Evolutionary conservation across 176 grass and related monocot genomes (phyloP), one percentile per base, ranked within the genome.

Genomic region (Carex scoparia): DNA sequence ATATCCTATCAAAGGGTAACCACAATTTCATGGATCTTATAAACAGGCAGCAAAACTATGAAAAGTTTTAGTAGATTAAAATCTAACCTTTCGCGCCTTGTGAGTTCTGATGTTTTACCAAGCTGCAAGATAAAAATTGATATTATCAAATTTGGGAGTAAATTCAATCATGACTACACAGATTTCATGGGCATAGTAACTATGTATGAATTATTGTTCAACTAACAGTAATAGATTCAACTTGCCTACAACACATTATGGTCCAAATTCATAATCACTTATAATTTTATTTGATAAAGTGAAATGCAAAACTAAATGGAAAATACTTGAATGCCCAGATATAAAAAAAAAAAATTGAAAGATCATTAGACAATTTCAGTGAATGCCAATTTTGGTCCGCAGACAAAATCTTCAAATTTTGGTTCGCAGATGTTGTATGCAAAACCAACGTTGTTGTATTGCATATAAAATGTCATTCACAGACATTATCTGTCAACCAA

Each of bases 1-100:
- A 56, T 77, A 30, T 77, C 5, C 73, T 77, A 77, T 33, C 19
- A 76, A 55, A 31, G 5, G 27, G 27, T 32, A 78, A 56, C 68
- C 19, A 57, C 53, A 57, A 4, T 78, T 78, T 28, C 16, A 5
- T 28, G 33, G 33, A 56, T 51, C 38, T 40, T 40, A 40, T 44
- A 33, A 76, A 57, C 53, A 28, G 57, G 28, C 27, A 77, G 27
- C 74, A 37, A 46, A 62, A 86, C 37, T 72, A 18, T 1, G 11
- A 57, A 49, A n/a, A 13, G 61, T 53, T 63, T n/a, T 66, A 69
- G 23, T 32, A 67, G n/a, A 84, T 33, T 10, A 55, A 53, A 4
- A 53, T 84, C 71, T 33, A 65, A 99, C 96, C 96, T 95, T 90
- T 99, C 96, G 18, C 96, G 96, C 90, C 93, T 95, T 51, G 96